phyloP scores from a whole-genome alignment of 805 yeast species.

The Blastobotrys peoriensis region DNA sequence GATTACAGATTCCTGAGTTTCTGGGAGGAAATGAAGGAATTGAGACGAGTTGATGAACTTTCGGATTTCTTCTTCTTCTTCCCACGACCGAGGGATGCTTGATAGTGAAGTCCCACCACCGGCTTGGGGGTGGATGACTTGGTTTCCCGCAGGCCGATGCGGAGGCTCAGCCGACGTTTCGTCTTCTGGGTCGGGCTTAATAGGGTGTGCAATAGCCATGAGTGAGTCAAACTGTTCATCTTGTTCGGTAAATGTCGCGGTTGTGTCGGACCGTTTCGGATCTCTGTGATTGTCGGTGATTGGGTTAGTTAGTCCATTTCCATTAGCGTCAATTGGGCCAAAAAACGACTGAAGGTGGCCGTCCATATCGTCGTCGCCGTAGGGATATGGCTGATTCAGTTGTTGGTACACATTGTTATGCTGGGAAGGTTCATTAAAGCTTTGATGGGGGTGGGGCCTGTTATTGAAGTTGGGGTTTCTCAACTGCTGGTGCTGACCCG shows the following conservation, averaged over 20 bases:
- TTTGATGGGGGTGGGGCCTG: too few species aligned
- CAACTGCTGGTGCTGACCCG: not conserved
- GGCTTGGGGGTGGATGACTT: not conserved
- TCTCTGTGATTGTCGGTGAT: too few species aligned
- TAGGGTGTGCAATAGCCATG: not conserved
- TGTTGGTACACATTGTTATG: not conserved
- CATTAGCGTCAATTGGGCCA: not conserved
- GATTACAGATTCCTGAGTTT: slow-evolving; percentile 14
- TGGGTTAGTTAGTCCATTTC: too few species aligned
- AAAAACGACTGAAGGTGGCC: not conserved
- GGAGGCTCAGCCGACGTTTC: not conserved
- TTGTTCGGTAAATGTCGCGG: too few species aligned
- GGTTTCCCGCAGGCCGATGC: not conserved
- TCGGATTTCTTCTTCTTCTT: slow-evolving; percentile 8
- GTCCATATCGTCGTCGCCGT: not conserved
- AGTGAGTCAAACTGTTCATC: not conserved
- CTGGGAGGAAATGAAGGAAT: slow-evolving; percentile 18
- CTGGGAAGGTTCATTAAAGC: too few species aligned
- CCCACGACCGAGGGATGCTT: not conserved
- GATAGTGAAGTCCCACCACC: slow-evolving; percentile 1
- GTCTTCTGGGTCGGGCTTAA: not conserved
- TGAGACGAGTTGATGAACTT: slow-evolving; percentile 11
- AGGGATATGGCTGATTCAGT: not conserved
- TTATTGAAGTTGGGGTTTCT: not conserved
- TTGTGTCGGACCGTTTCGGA: too few species aligned